Percentiles rank a stretch among this genome's conserved stretches.
These are phyloP conservation scores for Erodium maritimum DNA, from an alignment of 345 rosid genomes.

Conservation along the genomic window DNA sequence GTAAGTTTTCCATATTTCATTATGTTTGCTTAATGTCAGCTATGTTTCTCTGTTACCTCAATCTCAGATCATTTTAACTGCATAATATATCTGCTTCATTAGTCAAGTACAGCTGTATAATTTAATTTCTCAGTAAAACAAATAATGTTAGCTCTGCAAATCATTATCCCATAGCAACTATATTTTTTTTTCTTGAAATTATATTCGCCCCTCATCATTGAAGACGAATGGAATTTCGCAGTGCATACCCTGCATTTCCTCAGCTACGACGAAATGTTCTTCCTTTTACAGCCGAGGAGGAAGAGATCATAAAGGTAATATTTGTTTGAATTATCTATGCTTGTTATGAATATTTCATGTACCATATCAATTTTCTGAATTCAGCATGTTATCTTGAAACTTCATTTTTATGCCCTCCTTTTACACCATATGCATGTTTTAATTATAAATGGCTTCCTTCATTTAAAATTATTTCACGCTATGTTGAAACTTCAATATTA, in stretches of 20 bases:
- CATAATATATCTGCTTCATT: background rate
- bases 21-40: too few species aligned
- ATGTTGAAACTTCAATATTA: background rate
- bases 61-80: background rate
- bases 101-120: too few species aligned
- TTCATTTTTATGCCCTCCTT: too few species aligned
- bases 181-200: background rate
- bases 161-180: background rate
- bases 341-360: background rate
- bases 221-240: conserved; percentile 10
- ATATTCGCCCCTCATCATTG: background rate
- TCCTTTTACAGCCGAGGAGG: conserved; percentile 33
- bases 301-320: conserved; percentile 33
- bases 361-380: background rate
- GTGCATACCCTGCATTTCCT: conserved; percentile 17
- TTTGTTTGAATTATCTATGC: background rate
- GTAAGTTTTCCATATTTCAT: conserved; percentile 19
- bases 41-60: background rate
- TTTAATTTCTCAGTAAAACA: too few species aligned
- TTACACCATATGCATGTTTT: too few species aligned
- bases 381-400: too few species aligned
- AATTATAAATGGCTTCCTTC: too few species aligned
- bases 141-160: background rate
- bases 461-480: too few species aligned
- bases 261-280: conserved; percentile 21